Evolutionary conservation across 2,329 filamentous ascomycete species (phyloP).

Genomic region (Arthrobotrys megalospora): DNA sequence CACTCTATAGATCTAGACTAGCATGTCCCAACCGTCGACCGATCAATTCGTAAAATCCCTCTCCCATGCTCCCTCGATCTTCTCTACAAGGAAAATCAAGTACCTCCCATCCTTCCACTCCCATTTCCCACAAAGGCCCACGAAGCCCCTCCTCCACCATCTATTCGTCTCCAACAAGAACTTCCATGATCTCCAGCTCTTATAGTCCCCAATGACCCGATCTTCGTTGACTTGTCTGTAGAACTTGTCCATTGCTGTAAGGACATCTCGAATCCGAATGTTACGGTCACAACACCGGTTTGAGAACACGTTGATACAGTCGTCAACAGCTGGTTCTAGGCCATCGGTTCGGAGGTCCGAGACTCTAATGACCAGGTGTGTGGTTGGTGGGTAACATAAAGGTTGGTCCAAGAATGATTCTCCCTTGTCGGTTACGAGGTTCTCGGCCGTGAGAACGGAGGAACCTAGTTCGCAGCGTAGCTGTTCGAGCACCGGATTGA

Average conservation of each 20-base stretch:
- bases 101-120: constrained; percentile 53
- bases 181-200: constrained; percentile 55
- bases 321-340: constrained; percentile 44
- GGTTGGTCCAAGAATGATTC: constrained; percentile 42
- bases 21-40: background rate
- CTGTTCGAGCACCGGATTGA: constrained; percentile 50
- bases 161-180: constrained; percentile 57
- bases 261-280: constrained; percentile 40
- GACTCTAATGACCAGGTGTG: constrained; percentile 31
- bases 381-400: constrained; percentile 44
- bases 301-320: constrained; percentile 44
- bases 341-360: constrained; percentile 52
- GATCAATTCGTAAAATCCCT: constrained; percentile 55
- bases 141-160: constrained; percentile 56
- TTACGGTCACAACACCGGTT: constrained; percentile 51
- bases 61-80: constrained; percentile 54
- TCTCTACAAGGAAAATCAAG: constrained; percentile 41
- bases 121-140: constrained; percentile 45
- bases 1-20: background rate
- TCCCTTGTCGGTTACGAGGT: constrained; percentile 30
- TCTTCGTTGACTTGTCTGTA: constrained; percentile 55
- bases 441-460: constrained; percentile 15
- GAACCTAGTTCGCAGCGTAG: constrained; percentile 45
- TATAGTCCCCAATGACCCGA: constrained; percentile 48
- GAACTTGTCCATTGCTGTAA: constrained; percentile 52